Evolutionary conservation across 768 basidiomycete genomes (phyloP).

Genomic region (Tylopilus sp.): DNA sequence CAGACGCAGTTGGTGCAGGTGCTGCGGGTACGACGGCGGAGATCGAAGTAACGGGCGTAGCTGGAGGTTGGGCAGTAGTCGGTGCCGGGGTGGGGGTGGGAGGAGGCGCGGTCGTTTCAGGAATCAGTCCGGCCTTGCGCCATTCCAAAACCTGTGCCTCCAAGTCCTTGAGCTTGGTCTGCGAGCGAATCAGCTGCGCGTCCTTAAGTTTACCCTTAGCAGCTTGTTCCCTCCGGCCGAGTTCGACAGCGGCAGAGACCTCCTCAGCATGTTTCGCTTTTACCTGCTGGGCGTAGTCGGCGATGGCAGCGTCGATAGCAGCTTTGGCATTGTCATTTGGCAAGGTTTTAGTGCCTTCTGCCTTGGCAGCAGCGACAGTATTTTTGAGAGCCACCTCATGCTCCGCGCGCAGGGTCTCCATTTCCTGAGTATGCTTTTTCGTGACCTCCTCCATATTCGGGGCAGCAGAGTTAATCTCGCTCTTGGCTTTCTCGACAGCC

Average conservation of each 20-base stretch:
- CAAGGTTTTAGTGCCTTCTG: slow-evolving; percentile 25
- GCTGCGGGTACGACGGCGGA: slow-evolving; percentile 10
- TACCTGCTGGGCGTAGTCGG: slow-evolving; percentile 45
- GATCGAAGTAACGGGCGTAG: slow-evolving; percentile 28
- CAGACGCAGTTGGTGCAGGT: not conserved
- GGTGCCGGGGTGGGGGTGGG: slow-evolving; percentile 17
- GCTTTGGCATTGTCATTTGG: slow-evolving; percentile 39
- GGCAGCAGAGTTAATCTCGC: slow-evolving; percentile 35
- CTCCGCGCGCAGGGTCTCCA: slow-evolving; percentile 52
- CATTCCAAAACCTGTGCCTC: slow-evolving; percentile 60
- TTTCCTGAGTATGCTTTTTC: slow-evolving; percentile 58
- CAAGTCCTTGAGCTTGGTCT: slow-evolving; percentile 62
- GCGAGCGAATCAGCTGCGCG: slow-evolving; percentile 56
- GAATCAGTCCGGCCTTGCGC: slow-evolving; percentile 48
- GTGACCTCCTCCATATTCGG: slow-evolving; percentile 37
- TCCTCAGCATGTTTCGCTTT: slow-evolving; percentile 51
- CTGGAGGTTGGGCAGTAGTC: slow-evolving; percentile 19
- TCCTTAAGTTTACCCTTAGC: slow-evolving; percentile 71
- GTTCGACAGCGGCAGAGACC: slow-evolving; percentile 62
- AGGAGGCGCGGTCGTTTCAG: slow-evolving; percentile 32
- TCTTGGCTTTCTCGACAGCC: slow-evolving; percentile 55
- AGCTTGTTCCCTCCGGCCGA: slow-evolving; percentile 60
- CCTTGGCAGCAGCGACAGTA: slow-evolving; percentile 42
- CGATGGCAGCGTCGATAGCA: slow-evolving; percentile 47
- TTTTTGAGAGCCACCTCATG: slow-evolving; percentile 52